phyloP scores from a whole-genome alignment of 73 alveolate genomes.

The Tetrahymena elliotti region DNA sequence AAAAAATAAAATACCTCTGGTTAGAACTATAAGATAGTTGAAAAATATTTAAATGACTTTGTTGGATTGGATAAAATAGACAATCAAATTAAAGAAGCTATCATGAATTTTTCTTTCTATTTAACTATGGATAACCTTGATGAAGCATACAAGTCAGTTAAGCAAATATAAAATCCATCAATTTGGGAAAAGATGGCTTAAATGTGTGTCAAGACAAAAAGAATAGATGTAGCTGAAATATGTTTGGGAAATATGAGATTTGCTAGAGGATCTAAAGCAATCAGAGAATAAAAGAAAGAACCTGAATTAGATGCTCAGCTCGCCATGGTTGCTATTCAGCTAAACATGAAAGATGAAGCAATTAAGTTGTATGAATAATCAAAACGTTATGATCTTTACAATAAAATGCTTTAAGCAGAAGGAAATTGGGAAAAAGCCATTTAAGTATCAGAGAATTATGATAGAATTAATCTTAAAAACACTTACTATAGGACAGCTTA shows the following conservation, averaged over 20 bases:
- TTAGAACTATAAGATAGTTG: constrained; percentile 39
- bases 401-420: constrained; percentile 76
- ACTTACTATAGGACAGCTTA: constrained; percentile 90
- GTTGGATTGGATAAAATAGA: constrained; percentile 88
- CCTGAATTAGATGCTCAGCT: constrained; percentile 93
- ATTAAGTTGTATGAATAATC: constrained; percentile 78
- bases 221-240: constrained; percentile 96
- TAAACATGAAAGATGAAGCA: constrained; percentile 95
- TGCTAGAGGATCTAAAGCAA: constrained; percentile 97
- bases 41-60: constrained; percentile 84
- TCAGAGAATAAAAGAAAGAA: constrained; percentile 94
- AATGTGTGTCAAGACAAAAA: constrained; percentile 94
- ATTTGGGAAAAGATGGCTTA: constrained; percentile 98
- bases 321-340: constrained; percentile 95
- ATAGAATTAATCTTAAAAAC: constrained; percentile 87
- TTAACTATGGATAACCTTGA: constrained; percentile 93
- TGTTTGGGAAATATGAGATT: constrained; percentile 98
- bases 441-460: constrained; percentile 86
- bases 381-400: constrained; percentile 89
- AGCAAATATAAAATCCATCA: constrained; percentile 81
- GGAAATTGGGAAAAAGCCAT: constrained; percentile 97
- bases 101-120: constrained; percentile 86
- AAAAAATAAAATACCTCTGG: constrained; percentile 23
- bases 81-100: constrained; percentile 82
- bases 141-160: constrained; percentile 95